phyloP scores from a whole-genome alignment of 768 basidiomycete genomes.

The Leccinum subtestaceum region DNA sequence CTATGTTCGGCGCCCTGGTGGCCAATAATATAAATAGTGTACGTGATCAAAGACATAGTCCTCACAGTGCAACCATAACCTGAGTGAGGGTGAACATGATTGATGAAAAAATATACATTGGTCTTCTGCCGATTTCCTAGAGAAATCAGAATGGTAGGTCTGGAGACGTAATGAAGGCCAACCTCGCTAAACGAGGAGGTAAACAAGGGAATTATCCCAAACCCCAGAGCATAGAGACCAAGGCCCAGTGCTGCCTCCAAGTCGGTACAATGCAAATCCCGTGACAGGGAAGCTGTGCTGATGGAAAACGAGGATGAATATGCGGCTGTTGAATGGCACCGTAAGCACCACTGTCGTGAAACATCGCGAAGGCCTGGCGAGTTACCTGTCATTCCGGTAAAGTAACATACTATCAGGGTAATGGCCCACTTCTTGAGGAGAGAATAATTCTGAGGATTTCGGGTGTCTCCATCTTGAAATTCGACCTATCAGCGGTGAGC shows the following conservation, averaged over 20 bases:
- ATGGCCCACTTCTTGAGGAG: slow-evolving; percentile 41
- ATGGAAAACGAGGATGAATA: slow-evolving; percentile 50
- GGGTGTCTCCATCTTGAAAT: slow-evolving; percentile 36
- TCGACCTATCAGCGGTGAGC: slow-evolving; percentile 33
- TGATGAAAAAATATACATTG: slow-evolving; percentile 54
- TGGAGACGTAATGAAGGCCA: not conserved
- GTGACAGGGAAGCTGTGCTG: slow-evolving; percentile 54
- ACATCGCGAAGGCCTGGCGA: not conserved
- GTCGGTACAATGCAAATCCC: slow-evolving; percentile 40
- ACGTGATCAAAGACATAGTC: not conserved
- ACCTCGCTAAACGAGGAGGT: slow-evolving; percentile 66
- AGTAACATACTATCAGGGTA: slow-evolving; percentile 29
- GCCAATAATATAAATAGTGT: not conserved
- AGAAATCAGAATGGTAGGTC: not conserved
- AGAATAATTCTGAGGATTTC: slow-evolving; percentile 40
- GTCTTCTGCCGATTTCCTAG: slow-evolving; percentile 63
- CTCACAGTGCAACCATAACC: slow-evolving; percentile 37
- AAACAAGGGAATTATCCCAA: slow-evolving; percentile 57
- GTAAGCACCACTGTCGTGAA: not conserved
- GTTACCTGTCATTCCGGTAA: slow-evolving; percentile 24
- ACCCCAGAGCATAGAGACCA: slow-evolving; percentile 56
- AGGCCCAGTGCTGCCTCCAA: slow-evolving; percentile 48
- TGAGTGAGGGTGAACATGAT: slow-evolving; percentile 52
- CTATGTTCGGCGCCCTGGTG: slow-evolving; percentile 42
- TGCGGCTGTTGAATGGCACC: slow-evolving; percentile 35